Conservation (phyloP, 352 stramenopile species). For the Pythium rishiriense region DNA sequence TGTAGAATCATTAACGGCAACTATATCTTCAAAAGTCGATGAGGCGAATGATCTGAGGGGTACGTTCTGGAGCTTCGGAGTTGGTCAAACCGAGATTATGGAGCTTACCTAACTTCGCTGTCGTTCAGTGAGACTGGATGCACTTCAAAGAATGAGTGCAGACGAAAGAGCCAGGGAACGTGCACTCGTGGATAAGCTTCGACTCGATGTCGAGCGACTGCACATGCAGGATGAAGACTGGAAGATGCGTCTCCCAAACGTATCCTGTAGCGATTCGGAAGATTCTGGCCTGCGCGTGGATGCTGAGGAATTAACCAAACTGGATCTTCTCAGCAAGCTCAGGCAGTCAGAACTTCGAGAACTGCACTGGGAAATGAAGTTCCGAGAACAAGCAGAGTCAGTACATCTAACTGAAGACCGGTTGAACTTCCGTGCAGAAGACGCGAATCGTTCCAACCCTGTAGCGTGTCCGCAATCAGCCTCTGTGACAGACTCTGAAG, state of each 20-base stretch:
- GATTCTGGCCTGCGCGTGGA: not conserved
- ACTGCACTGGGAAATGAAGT: slow-evolving; percentile 40
- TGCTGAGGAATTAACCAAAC: slow-evolving; percentile 22
- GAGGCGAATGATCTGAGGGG: too few relatives aligned
- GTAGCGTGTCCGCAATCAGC: not conserved
- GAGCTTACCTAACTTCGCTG: too few relatives aligned
- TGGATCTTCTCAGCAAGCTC: slow-evolving; percentile 36
- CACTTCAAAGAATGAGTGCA: not conserved
- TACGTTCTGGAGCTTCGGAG: too few relatives aligned
- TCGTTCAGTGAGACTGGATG: not conserved
- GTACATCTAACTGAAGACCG: slow-evolving; percentile 30
- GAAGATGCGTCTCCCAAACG: not conserved
- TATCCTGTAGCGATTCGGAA: not conserved
- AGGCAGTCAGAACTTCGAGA: slow-evolving; percentile 44
- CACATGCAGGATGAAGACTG: slow-evolving; percentile 27
- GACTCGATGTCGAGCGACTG: slow-evolving; percentile 1
- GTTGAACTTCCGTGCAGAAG: slow-evolving; percentile 50
- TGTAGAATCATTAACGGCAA: too few relatives aligned
- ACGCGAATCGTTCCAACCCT: slow-evolving; percentile 8
- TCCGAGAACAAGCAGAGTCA: slow-evolving; percentile 34
- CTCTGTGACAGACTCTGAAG: not conserved
- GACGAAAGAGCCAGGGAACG: not conserved
- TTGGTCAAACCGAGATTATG: too few relatives aligned
- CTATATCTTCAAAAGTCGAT: too few relatives aligned
- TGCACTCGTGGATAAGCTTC: not conserved